phyloP scores from a whole-genome alignment of 148 eudicot genomes.

The Rhododendron ovatum region DNA sequence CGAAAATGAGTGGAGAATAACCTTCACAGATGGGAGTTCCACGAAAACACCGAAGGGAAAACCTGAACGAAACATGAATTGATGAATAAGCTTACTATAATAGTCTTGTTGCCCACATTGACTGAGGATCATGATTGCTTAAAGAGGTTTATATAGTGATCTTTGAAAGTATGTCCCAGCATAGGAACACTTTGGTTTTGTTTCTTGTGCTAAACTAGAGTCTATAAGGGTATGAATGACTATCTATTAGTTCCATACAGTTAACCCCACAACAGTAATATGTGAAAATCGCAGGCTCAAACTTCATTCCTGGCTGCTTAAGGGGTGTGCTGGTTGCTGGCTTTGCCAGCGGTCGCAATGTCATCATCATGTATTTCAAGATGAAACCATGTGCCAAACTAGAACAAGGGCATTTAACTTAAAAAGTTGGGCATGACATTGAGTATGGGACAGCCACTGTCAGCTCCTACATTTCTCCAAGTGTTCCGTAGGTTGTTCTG shows the following conservation, averaged over 20 bases:
- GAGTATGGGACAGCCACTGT: not conserved
- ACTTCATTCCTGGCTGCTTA: not conserved
- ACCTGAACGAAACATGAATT: too few species aligned
- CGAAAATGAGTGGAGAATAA: too few species aligned
- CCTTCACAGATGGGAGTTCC: too few species aligned
- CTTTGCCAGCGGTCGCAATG: not conserved
- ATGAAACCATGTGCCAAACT: not conserved
- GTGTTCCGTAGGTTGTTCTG: not conserved
- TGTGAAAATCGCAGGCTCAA: not conserved
- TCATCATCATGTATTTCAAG: not conserved
- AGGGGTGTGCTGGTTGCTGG: not conserved
- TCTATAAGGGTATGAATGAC: not conserved
- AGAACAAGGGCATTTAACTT: not conserved
- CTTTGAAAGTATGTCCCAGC: not conserved
- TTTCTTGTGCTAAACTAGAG: not conserved
- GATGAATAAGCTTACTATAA: not conserved
- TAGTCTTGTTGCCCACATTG: not conserved
- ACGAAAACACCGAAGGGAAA: too few species aligned
- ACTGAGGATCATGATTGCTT: not conserved
- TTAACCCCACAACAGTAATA: not conserved
- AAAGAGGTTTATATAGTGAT: not conserved
- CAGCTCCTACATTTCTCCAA: not conserved
- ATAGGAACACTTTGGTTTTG: not conserved
- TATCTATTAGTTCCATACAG: not conserved
- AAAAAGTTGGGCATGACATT: not conserved